These are phyloP conservation scores for Oryza meridionalis DNA, from an alignment of 176 grass and related monocot genomes.

Conservation along the genomic window DNA sequence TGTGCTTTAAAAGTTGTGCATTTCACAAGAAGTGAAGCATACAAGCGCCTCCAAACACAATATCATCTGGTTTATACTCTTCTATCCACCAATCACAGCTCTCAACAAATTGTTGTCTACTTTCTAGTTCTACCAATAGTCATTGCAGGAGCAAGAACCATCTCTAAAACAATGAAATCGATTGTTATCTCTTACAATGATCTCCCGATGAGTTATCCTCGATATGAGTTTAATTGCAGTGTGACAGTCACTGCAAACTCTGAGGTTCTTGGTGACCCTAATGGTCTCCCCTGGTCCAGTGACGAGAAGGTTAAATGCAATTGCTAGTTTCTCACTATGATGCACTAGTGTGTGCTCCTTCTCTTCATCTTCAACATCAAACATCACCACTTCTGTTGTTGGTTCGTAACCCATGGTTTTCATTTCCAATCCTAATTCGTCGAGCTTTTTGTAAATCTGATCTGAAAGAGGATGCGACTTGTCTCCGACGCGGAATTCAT, in stretches of 20 bases:
- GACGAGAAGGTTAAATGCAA: conserved; percentile 62
- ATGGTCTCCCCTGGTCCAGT: conserved; percentile 49
- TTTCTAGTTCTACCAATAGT: conserved; percentile 59
- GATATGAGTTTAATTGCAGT: conserved; percentile 63
- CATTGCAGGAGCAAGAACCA: conserved; percentile 66
- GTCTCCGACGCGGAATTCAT: conserved; percentile 68
- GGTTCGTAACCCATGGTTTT: conserved; percentile 64
- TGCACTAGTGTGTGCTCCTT: conserved; percentile 69
- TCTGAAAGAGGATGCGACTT: conserved; percentile 52
- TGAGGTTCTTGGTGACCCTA: conserved; percentile 68
- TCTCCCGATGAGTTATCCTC: conserved; percentile 49
- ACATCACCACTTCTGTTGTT: conserved; percentile 69
- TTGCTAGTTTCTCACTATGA: conserved; percentile 71
- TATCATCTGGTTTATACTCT: conserved; percentile 39
- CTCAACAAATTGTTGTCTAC: too few relatives aligned
- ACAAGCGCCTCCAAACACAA: too few relatives aligned
- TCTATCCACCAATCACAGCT: conserved; percentile 39
- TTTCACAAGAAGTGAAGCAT: too few relatives aligned
- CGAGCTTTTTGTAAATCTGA: conserved; percentile 57
- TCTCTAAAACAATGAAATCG: conserved; percentile 73
- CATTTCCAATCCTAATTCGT: conserved; percentile 58
- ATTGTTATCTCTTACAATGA: conserved; percentile 67
- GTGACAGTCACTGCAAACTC: conserved; percentile 68
- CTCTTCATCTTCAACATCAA: conserved; percentile 71
- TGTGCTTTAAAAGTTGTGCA: too few relatives aligned